These are phyloP conservation scores for Pyrenophora teres DNA, from an alignment of 2,329 filamentous ascomycete genomes.

Conservation along the genomic window DNA sequence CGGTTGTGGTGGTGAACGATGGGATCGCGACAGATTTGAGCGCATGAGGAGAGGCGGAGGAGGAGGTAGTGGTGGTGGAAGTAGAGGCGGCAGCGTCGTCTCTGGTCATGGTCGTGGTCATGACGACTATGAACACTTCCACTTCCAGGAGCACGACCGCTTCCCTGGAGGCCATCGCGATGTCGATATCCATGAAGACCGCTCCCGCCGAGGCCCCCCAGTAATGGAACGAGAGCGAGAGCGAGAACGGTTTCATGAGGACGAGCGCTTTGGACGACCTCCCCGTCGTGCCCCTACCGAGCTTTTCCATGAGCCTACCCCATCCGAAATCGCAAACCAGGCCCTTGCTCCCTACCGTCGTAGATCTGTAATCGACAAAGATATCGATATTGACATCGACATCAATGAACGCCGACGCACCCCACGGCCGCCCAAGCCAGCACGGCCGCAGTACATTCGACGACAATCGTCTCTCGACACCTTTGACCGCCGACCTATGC, in stretches of 20 bases:
- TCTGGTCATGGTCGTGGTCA: slow-evolving; percentile 24
- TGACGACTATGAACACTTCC: slow-evolving; percentile 45
- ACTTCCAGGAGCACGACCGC: slow-evolving; percentile 53
- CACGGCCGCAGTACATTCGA: slow-evolving; percentile 71
- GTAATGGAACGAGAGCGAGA: slow-evolving; percentile 56
- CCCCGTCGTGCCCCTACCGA: slow-evolving; percentile 48
- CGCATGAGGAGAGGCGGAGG: slow-evolving; percentile 42
- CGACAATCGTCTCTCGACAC: slow-evolving; percentile 90
- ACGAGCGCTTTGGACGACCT: slow-evolving; percentile 55
- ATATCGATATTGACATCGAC: slow-evolving; percentile 55
- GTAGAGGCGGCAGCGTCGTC: slow-evolving; percentile 17
- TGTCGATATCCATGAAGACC: slow-evolving; percentile 50
- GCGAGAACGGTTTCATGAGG: slow-evolving; percentile 60
- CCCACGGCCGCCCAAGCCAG: slow-evolving; percentile 61
- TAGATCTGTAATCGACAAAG: slow-evolving; percentile 62
- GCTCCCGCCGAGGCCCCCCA: slow-evolving; percentile 47
- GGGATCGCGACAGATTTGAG: slow-evolving; percentile 58
- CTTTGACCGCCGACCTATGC: slow-evolving; percentile 75
- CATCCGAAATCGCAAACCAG: slow-evolving; percentile 54
- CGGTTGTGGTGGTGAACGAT: slow-evolving; percentile 45
- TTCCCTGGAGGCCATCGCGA: slow-evolving; percentile 49
- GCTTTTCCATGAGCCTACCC: slow-evolving; percentile 54
- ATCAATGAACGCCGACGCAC: slow-evolving; percentile 49
- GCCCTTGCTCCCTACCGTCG: slow-evolving; percentile 64
- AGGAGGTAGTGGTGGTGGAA: not conserved